Percentiles rank a stretch among this genome's conserved stretches.
These are phyloP conservation scores for Rauvolfia tetraphylla DNA, from an alignment of 257 asterid species.

Conservation along the genomic window DNA sequence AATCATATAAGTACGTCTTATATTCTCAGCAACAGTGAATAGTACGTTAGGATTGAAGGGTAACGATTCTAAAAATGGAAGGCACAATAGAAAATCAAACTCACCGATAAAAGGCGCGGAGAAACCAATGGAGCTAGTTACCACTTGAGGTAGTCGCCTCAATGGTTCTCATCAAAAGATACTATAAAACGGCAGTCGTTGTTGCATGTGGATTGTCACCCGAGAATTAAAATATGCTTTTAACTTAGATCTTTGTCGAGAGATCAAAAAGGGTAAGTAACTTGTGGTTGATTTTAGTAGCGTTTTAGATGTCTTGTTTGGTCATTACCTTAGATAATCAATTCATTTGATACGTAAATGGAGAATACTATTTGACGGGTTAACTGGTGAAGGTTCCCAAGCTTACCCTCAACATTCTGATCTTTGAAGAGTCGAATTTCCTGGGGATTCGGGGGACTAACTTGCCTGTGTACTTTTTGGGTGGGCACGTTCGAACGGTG, in stretches of 20 bases:
- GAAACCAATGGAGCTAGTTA: background rate
- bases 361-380: no score
- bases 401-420: background rate
- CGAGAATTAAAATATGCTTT: background rate
- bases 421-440: background rate
- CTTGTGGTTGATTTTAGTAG: no score
- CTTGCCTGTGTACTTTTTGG: no score
- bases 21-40: background rate
- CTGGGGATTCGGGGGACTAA: background rate
- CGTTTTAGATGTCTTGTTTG: no score
- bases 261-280: no score
- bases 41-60: no score
- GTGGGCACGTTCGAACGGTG: no score
- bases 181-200: background rate
- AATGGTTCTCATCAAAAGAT: background rate
- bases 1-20: background rate
- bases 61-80: background rate
- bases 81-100: background rate
- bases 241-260: no score
- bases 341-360: no score
- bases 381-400: no score
- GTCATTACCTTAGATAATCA: no score
- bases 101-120: background rate
- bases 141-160: background rate
- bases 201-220: no score